These are phyloP conservation scores for Sporothrix protearum DNA, from an alignment of 2,329 filamentous ascomycete species.

Conservation along the genomic window DNA sequence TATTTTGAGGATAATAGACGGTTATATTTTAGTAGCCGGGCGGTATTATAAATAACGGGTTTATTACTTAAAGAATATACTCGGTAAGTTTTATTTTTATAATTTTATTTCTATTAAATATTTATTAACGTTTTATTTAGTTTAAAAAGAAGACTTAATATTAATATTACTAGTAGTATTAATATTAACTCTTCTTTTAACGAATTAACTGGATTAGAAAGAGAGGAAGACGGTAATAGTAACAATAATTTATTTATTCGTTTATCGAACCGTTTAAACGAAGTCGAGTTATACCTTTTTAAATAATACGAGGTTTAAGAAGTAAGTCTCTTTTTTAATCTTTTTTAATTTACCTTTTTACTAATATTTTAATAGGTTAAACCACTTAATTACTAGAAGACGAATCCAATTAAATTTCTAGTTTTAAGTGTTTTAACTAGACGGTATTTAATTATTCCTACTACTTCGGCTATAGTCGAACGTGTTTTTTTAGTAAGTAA, in stretches of 20 bases:
- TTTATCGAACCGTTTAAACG: conserved; percentile 29
- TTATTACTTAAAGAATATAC: neutral
- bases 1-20: neutral
- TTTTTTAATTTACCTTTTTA: conserved; percentile 22
- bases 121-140: neutral
- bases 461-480: conserved; percentile 8
- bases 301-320: conserved; percentile 29
- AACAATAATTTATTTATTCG: conserved; percentile 18
- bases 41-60: neutral
- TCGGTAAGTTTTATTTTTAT: neutral
- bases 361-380: conserved; percentile 18
- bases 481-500: conserved; percentile 25
- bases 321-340: conserved; percentile 23
- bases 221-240: neutral
- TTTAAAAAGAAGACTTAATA: neutral
- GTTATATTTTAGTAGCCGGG: neutral
- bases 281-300: conserved; percentile 32
- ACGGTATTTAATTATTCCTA: neutral
- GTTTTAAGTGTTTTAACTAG: neutral
- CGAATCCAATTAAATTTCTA: neutral
- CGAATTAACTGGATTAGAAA: neutral
- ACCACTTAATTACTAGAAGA: neutral
- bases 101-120: neutral
- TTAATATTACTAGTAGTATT: neutral
- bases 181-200: neutral